These are phyloP conservation scores for Erythrophleum fordii DNA, from an alignment of 306 rosid genomes.

Conservation along the genomic window DNA sequence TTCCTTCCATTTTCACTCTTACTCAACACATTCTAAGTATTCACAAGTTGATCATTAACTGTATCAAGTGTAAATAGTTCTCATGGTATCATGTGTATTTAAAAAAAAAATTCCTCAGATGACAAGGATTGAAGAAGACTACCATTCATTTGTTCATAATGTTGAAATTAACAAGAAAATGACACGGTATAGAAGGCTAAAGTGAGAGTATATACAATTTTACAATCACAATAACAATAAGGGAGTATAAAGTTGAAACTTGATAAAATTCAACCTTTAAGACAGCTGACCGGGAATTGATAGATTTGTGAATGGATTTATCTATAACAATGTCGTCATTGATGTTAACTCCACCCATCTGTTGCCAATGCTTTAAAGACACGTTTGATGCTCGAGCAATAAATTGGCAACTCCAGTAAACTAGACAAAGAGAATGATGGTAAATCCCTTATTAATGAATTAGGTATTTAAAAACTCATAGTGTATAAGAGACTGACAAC, in stretches of 20 bases:
- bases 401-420: slow-evolving; percentile 96
- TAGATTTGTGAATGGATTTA: slow-evolving; percentile 80
- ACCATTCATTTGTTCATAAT: not conserved
- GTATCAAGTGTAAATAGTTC: not conserved
- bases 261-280: slow-evolving; percentile 63
- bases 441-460: not conserved
- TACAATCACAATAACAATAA: slow-evolving; percentile 10
- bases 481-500: slow-evolving; percentile 24
- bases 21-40: slow-evolving; percentile 11
- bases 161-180: slow-evolving; percentile 25
- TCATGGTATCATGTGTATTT: slow-evolving; percentile 5
- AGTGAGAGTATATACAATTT: slow-evolving; percentile 19
- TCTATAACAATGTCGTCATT: slow-evolving; percentile 82
- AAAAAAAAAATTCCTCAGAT: not conserved
- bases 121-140: not conserved
- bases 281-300: slow-evolving; percentile 89
- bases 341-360: slow-evolving; percentile 90
- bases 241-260: slow-evolving; percentile 16
- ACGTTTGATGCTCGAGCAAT: slow-evolving; percentile 85
- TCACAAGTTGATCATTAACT: slow-evolving; percentile 12
- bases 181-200: not conserved
- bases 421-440: slow-evolving; percentile 46
- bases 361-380: slow-evolving; percentile 91
- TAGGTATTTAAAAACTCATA: not conserved
- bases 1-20: slow-evolving; percentile 3